These are phyloP conservation scores for Aspergillus haitiensis DNA, from an alignment of 495 filamentous ascomycete species.

Conservation along the genomic window DNA sequence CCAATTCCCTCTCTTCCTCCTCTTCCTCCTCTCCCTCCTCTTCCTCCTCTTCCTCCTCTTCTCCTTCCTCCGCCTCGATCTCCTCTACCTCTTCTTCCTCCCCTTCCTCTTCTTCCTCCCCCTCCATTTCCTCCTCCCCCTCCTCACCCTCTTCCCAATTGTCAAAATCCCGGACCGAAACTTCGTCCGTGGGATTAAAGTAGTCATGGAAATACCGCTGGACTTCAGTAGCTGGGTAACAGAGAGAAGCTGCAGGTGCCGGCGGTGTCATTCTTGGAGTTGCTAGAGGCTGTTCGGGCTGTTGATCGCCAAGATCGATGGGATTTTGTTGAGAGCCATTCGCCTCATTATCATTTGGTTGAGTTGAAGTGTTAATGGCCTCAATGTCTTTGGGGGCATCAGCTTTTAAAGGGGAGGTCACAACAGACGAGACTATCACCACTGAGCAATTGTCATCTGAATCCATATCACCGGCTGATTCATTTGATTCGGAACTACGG, in stretches of 20 bases:
- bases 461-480: constrained; percentile 23
- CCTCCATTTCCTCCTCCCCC: constrained; percentile 12
- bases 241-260: constrained; percentile 5
- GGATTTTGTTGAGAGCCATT: constrained; percentile 20
- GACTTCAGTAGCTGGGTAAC: constrained; percentile 3
- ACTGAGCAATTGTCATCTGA: constrained; percentile 24
- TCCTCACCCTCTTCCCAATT: constrained; percentile 17
- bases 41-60: constrained; percentile 4
- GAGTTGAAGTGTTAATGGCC: neutral
- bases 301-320: constrained; percentile 18
- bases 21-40: neutral
- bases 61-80: neutral
- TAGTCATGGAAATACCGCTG: constrained; percentile 11
- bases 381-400: neutral
- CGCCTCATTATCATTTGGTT: neutral
- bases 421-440: constrained; percentile 24
- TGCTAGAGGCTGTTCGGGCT: constrained; percentile 22
- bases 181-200: constrained; percentile 7
- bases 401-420: constrained; percentile 24
- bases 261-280: constrained; percentile 30
- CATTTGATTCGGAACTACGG: constrained; percentile 12
- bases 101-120: constrained; percentile 8
- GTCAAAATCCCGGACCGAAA: constrained; percentile 9
- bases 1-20: too few relatives aligned
- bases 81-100: constrained; percentile 5